A percentile compares a stretch with the other conserved stretches of the same genome.
phyloP scores from a whole-genome alignment of 495 filamentous ascomycete species.

The Hypoxylon lenormandii region DNA sequence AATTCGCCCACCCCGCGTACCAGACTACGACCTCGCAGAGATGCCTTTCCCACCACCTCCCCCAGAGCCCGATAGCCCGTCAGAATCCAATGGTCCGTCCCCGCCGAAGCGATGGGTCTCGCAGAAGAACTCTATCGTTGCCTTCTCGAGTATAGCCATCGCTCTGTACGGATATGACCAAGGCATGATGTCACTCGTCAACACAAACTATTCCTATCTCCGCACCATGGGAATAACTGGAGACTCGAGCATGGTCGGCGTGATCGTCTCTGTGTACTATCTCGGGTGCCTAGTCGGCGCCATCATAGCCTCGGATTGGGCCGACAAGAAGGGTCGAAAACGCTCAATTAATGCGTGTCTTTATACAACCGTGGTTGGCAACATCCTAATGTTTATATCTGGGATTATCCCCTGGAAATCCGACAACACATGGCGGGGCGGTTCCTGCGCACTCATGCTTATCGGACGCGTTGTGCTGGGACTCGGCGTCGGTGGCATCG shows the following conservation, averaged over 20 bases:
- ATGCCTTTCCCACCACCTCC: slow-evolving; percentile 1
- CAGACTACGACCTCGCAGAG: background rate
- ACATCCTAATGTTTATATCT: slow-evolving; percentile 67
- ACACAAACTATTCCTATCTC: slow-evolving; percentile 68
- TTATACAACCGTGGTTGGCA: slow-evolving; percentile 61
- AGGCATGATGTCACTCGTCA: slow-evolving; percentile 71
- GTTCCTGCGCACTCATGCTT: slow-evolving; percentile 63
- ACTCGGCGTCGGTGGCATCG: slow-evolving; percentile 68
- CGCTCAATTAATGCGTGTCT: slow-evolving; percentile 63
- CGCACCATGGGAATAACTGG: slow-evolving; percentile 65
- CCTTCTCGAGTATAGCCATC: slow-evolving; percentile 69
- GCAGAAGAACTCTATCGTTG: slow-evolving; percentile 61
- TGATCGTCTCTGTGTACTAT: slow-evolving; percentile 71
- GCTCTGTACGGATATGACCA: slow-evolving; percentile 70
- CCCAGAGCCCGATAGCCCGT: background rate
- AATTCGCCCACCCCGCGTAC: background rate
- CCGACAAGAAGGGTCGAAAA: slow-evolving; percentile 65
- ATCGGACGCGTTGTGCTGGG: slow-evolving; percentile 67
- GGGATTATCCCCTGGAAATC: slow-evolving; percentile 55
- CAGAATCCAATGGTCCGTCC: background rate
- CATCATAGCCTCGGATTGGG: slow-evolving; percentile 61
- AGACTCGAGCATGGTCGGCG: slow-evolving; percentile 62
- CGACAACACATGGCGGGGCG: slow-evolving; percentile 46
- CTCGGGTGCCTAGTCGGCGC: slow-evolving; percentile 67
- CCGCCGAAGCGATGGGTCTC: slow-evolving; percentile 16